Base-by-base conservation (phyloP, 768 basidiomycete genomes). In the Termitomyces sp. region DNA sequence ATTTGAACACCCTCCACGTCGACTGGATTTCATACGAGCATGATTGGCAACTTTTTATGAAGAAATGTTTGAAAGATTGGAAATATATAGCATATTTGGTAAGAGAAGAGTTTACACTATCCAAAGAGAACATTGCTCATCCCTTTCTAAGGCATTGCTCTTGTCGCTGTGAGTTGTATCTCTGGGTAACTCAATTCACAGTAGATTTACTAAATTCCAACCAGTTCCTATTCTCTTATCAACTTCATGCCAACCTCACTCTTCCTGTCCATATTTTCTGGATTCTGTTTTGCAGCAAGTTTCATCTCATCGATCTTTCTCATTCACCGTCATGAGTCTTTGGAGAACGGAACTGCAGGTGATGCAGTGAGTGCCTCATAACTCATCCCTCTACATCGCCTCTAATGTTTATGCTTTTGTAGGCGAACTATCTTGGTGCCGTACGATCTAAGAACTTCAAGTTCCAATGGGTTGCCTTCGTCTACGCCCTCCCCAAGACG, bases 1-100 rank as follows among this genome's bases (percentile, higher is more conserved):
- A 74, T 13, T 66, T 89, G 9, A 75, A 84, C 44, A 71, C 77
- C 7, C 61, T 86, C 1, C 88, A 79, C 65, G 71, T 80, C 3
- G 88, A 89, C 60, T 76, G 79, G 39, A 72, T 84, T 50, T 81
- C 87, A 4, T 86, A 84, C 57, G 76, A 69, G 0, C 73, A 77
- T 55, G 80, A 83, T 18, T 88, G 86, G 84, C 70, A 76, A 20
- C 62, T 69, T 7, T 81, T 88, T 67, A 74, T 86, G 58, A 67
- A 75, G 6, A 51, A 57, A 1, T 78, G 76, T 38, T 67, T 83
- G 22, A 66, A 71, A 40, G 85, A 84, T 59, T 89, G 88, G 88
- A 78, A 72, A 55, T 67, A 69, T 40, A 71, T 72, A 53, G 65
- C 77, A 9, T 70, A 73, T 40, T 68, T 74, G 66, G 83, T 83